Conservation (phyloP, 345 rosid genomes). For the Ceriops zippeliana region DNA sequence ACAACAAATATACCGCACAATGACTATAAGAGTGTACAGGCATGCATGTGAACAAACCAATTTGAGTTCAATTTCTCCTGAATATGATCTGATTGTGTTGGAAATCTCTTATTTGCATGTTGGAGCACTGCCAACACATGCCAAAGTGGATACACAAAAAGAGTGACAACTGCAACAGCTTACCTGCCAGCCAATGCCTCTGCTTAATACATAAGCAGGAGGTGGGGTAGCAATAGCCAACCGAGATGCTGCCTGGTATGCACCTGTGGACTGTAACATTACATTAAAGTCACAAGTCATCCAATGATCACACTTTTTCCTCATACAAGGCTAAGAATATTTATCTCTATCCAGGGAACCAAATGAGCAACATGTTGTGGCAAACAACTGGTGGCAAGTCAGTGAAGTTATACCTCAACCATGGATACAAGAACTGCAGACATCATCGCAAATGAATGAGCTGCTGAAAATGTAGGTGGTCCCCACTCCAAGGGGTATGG, state of each 20-base stretch:
- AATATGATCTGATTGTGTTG: too few species aligned
- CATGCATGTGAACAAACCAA: too few species aligned
- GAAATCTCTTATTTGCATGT: neutral
- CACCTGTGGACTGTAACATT: conserved; percentile 27
- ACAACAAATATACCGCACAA: neutral
- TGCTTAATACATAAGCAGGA: conserved; percentile 33
- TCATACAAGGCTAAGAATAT: neutral
- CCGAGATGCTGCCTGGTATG: conserved; percentile 34
- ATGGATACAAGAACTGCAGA: conserved; percentile 35
- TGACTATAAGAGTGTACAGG: too few species aligned
- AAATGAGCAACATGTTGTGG: neutral
- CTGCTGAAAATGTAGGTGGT: conserved; percentile 33
- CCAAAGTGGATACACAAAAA: neutral
- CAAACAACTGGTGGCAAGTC: neutral
- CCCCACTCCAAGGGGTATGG: conserved; percentile 39
- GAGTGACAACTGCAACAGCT: conserved; percentile 13
- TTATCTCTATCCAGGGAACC: too few species aligned
- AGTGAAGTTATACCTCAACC: conserved; percentile 27
- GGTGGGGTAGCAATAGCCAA: conserved; percentile 37
- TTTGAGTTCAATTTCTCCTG: too few species aligned
- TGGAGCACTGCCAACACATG: neutral
- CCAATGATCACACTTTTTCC: neutral
- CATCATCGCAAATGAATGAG: conserved; percentile 39
- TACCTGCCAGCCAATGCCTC: conserved; percentile 56
- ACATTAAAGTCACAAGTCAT: conserved; percentile 8